phyloP scores from a whole-genome alignment of 164 flowering plant genomes.

The Echeveria elegans region DNA sequence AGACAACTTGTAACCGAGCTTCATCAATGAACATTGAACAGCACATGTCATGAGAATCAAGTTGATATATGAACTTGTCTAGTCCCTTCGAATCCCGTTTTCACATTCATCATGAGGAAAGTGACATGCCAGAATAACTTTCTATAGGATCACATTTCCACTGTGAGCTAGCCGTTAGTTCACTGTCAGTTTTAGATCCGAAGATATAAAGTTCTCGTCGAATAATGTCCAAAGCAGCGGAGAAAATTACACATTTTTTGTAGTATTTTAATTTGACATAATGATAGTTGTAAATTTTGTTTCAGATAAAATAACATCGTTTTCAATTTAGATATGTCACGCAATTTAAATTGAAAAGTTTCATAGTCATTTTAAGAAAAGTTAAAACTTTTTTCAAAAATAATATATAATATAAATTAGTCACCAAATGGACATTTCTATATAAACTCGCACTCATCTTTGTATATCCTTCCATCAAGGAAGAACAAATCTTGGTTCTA shows the following conservation, averaged over 20 bases:
- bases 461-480: slow-evolving; percentile 8
- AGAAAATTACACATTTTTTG: background rate
- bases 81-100: background rate
- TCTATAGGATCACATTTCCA: background rate
- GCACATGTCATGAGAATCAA: background rate
- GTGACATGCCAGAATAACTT: background rate
- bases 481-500: background rate
- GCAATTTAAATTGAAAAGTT: too few species aligned
- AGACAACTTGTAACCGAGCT: too few species aligned
- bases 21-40: too few species aligned
- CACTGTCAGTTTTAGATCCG: background rate
- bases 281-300: too few species aligned
- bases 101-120: background rate
- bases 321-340: too few species aligned
- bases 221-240: too few species aligned
- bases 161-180: background rate
- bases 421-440: too few species aligned
- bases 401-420: too few species aligned
- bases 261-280: too few species aligned
- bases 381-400: too few species aligned
- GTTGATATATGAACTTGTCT: background rate
- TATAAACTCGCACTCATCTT: background rate
- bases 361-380: too few species aligned
- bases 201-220: background rate
- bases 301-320: too few species aligned